phyloP scores from a whole-genome alignment of 345 rosid species.

The rapeseed (Brassica napus) region DNA sequence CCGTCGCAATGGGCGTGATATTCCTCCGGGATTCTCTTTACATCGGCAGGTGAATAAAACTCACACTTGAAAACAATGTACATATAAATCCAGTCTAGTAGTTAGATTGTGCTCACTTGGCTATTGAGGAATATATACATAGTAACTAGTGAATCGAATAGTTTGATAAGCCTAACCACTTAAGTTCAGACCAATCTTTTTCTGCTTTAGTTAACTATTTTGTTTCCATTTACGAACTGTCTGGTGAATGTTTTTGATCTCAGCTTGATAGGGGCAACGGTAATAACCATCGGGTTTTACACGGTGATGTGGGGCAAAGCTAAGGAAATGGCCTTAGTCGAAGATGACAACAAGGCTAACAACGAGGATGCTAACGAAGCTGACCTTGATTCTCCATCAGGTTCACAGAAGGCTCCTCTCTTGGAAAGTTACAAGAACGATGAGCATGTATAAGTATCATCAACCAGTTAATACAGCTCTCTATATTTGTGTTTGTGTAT shows the following conservation, averaged over 20 bases:
- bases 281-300: conserved; percentile 77
- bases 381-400: conserved; percentile 34
- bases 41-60: conserved; percentile 59
- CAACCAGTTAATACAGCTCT: not conserved
- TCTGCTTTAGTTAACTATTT: not conserved
- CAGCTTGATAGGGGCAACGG: conserved; percentile 73
- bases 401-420: conserved; percentile 55
- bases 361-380: conserved; percentile 26
- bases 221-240: not conserved
- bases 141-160: not conserved
- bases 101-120: not conserved
- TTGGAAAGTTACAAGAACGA: conserved; percentile 54
- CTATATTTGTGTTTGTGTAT: not conserved
- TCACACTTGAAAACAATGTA: not conserved
- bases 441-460: conserved; percentile 40
- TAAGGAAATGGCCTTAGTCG: conserved; percentile 57
- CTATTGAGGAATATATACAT: not conserved
- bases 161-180: not conserved
- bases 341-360: conserved; percentile 39
- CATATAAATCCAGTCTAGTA: not conserved
- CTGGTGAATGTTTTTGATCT: not conserved
- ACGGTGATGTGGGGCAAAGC: conserved; percentile 92
- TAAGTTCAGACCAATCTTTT: not conserved
- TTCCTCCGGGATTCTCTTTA: conserved; percentile 73
- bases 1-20: conserved; percentile 63